A percentile compares a stretch with the other conserved stretches of the same genome.
phyloP scores from a whole-genome alignment of 495 filamentous ascomycete genomes.

The Trichoderma orchidacearum region DNA sequence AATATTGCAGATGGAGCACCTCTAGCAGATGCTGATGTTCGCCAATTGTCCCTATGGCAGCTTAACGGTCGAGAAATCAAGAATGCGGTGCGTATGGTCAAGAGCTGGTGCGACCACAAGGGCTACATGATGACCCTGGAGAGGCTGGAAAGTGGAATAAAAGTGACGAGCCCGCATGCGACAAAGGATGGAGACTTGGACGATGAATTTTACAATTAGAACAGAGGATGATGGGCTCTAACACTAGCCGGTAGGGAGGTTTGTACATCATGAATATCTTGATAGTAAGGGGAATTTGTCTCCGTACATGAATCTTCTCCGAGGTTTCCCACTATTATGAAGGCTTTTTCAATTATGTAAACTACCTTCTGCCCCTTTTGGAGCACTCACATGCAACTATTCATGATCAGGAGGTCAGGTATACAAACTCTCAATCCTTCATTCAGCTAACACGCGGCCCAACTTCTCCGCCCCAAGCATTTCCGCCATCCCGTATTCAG shows the following conservation, averaged over 20 bases:
- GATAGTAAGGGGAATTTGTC: no score
- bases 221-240: no score
- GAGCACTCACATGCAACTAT: not conserved
- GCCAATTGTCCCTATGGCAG: constrained; percentile 26
- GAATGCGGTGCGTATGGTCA: constrained; percentile 43
- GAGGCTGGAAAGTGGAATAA: constrained; percentile 21
- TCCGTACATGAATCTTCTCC: no score
- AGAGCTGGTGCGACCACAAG: constrained; percentile 23
- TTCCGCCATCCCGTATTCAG: not conserved
- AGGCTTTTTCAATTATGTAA: no score
- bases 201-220: constrained; percentile 2
- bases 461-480: not conserved
- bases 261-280: no score
- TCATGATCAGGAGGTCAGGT: not conserved
- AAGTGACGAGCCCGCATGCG: constrained; percentile 18
- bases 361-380: no score
- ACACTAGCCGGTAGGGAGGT: no score
- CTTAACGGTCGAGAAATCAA: constrained; percentile 55
- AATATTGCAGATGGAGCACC: no score
- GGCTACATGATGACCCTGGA: constrained; percentile 16
- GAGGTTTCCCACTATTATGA: no score
- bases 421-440: not conserved
- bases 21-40: constrained; percentile 28
- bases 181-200: constrained; percentile 6
- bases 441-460: not conserved